A percentile compares a stretch with the other conserved stretches of the same genome.
These are phyloP conservation scores for Peronospora tabacina DNA, from an alignment of 352 stramenopile genomes.

Conservation along the genomic window DNA sequence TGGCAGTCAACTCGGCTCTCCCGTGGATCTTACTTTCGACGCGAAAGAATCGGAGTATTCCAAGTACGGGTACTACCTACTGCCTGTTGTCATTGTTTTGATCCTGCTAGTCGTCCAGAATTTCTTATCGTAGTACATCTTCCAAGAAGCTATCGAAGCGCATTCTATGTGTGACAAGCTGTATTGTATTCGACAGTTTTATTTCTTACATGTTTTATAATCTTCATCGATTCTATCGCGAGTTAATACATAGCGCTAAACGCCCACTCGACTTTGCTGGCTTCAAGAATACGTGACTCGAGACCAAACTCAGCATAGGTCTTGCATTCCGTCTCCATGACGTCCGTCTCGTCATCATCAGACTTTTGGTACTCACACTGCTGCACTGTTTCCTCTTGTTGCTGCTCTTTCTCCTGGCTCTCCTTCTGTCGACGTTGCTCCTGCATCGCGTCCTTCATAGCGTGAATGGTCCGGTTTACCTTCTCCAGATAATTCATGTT, in stretches of 20 bases:
- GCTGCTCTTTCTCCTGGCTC: constrained; percentile 11
- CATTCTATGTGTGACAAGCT: constrained; percentile 2
- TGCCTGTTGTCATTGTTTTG: constrained; percentile 32
- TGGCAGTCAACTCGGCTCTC: constrained; percentile 8
- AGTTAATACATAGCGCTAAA: constrained; percentile 74
- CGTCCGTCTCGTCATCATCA: constrained; percentile 12
- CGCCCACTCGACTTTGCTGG: constrained; percentile 62
- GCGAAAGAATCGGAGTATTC: constrained; percentile 15
- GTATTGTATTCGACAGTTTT: constrained; percentile 17
- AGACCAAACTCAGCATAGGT: constrained; percentile 75
- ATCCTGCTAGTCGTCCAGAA: constrained; percentile 34
- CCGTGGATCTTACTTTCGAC: constrained; percentile 12
- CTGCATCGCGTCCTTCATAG: constrained; percentile 62
- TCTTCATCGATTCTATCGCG: constrained; percentile 19
- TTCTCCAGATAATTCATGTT: constrained; percentile 79
- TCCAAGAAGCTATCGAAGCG: constrained; percentile 9
- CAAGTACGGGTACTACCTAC: constrained; percentile 18
- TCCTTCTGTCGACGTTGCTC: constrained; percentile 39
- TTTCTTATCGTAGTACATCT: background rate
- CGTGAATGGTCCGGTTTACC: constrained; percentile 74
- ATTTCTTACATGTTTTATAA: constrained; percentile 21
- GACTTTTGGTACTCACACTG: background rate
- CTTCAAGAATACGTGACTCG: constrained; percentile 48
- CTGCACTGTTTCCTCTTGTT: constrained; percentile 11
- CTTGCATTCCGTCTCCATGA: constrained; percentile 24